A percentile compares a stretch with the other conserved stretches of the same genome.
Evolutionary conservation across 2,329 filamentous ascomycete genomes (phyloP).

Genomic region (Pseudogymnoascus sp.): DNA sequence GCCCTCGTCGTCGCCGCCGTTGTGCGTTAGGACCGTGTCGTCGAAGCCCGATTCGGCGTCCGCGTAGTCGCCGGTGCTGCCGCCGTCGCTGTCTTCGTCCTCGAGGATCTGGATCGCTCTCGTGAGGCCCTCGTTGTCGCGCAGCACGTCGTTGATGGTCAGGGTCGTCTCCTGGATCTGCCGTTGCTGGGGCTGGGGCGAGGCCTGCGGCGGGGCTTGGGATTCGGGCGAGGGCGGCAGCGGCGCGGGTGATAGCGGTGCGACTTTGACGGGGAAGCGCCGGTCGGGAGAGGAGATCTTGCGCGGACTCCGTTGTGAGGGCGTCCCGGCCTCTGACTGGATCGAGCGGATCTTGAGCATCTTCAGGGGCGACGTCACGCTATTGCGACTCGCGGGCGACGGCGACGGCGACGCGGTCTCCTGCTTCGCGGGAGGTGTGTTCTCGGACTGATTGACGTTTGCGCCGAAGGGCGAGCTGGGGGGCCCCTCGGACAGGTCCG

Average conservation of each 20-base stretch:
- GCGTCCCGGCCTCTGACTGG: slow-evolving; percentile 16
- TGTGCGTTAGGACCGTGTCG: slow-evolving; percentile 23
- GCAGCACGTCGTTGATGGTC: slow-evolving; percentile 43
- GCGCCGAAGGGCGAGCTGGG: slow-evolving; percentile 26
- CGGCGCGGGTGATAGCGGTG: too few species aligned
- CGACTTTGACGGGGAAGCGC: slow-evolving; percentile 52
- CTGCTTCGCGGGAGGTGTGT: slow-evolving; percentile 22
- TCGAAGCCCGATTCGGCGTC: slow-evolving; percentile 22
- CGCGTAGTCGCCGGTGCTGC: slow-evolving; percentile 21
- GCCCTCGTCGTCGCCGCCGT: slow-evolving; percentile 27
- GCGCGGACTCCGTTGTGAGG: slow-evolving; percentile 33
- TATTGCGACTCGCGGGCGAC: slow-evolving; percentile 21
- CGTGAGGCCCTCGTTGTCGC: slow-evolving; percentile 47
- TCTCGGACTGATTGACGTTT: slow-evolving; percentile 21
- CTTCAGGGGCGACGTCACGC: slow-evolving; percentile 20
- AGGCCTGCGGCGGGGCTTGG: slow-evolving; percentile 14
- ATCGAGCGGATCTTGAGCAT: slow-evolving; percentile 24
- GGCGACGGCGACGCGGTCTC: slow-evolving; percentile 17
- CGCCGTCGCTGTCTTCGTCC: slow-evolving; percentile 31
- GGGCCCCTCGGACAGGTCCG: slow-evolving; percentile 19
- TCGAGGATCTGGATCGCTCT: slow-evolving; percentile 56
- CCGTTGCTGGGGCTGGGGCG: neutral
- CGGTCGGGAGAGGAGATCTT: slow-evolving; percentile 44
- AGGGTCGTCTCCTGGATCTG: slow-evolving; percentile 17
- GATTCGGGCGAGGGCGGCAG: slow-evolving; percentile 13